Evolutionary conservation across 2,329 filamentous ascomycete species (phyloP).

Genomic region (Ceratocystis harringtonii): DNA sequence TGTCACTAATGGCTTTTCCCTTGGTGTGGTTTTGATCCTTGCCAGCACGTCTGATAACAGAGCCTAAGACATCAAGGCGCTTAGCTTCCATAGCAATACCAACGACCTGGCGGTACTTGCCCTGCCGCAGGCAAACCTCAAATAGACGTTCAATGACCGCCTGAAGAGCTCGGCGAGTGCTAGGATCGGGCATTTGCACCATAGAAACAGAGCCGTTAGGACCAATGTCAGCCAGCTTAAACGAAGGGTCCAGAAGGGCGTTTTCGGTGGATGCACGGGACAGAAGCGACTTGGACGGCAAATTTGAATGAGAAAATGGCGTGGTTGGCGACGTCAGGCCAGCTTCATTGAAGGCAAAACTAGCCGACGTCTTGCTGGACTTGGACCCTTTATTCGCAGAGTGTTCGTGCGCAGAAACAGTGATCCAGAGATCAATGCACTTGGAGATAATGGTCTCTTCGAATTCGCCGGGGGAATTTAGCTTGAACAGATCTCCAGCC

Average conservation of each 20-base stretch:
- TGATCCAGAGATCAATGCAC: conserved; percentile 95
- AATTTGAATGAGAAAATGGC: conserved; percentile 82
- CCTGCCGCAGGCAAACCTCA: conserved; percentile 71
- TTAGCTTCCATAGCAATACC: conserved; percentile 93
- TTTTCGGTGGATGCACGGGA: conserved; percentile 39
- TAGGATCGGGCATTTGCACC: conserved; percentile 45
- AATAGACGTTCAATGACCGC: conserved; percentile 78
- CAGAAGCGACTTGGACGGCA: conserved; percentile 90
- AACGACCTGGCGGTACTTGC: conserved; percentile 86
- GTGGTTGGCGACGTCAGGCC: conserved; percentile 76
- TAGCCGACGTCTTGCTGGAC: conserved; percentile 43
- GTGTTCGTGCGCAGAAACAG: conserved; percentile 43
- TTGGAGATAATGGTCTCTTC: conserved; percentile 98
- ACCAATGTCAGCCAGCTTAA: conserved; percentile 27
- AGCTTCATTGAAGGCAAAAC: conserved; percentile 59
- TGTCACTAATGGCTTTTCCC: conserved; percentile 36
- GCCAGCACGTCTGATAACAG: conserved; percentile 77
- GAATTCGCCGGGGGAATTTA: conserved; percentile 83
- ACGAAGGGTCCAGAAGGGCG: conserved; percentile 35
- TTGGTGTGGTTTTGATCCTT: conserved; percentile 57
- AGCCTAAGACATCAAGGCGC: conserved; percentile 72
- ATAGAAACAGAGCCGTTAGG: conserved; percentile 30
- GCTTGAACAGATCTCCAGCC: conserved; percentile 85
- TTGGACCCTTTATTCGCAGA: conserved; percentile 30
- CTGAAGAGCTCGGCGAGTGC: conserved; percentile 67